Percentiles rank a stretch among this genome's conserved stretches.
Conservation (phyloP, 352 stramenopile species). For the Thraustochytrium sp. region DNA sequence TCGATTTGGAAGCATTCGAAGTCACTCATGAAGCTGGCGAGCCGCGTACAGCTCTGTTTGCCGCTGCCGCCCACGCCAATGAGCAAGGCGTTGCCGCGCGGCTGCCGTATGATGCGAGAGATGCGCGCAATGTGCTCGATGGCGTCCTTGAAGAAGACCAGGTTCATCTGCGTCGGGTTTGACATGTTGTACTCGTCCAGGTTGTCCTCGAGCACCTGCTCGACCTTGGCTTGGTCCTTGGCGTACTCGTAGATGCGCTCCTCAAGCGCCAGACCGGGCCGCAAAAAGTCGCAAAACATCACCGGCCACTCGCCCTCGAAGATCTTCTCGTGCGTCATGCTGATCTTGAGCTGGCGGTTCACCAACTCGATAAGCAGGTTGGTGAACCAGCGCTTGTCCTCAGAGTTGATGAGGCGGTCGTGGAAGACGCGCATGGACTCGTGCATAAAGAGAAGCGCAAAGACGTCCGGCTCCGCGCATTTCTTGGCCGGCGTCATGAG, state of each 20-base stretch:
- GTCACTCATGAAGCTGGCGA: slow-evolving; percentile 81
- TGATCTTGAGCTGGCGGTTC: slow-evolving; percentile 45
- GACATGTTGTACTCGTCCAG: slow-evolving; percentile 89
- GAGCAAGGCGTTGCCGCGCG: slow-evolving; percentile 87
- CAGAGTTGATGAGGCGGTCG: slow-evolving; percentile 76
- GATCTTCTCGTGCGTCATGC: slow-evolving; percentile 67
- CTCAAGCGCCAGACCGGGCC: slow-evolving; percentile 66
- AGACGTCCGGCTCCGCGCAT: slow-evolving; percentile 69
- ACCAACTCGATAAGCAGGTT: slow-evolving; percentile 74
- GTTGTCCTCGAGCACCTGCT: slow-evolving; percentile 77
- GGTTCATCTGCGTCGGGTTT: slow-evolving; percentile 87
- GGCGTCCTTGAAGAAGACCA: slow-evolving; percentile 90
- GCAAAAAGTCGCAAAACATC: slow-evolving; percentile 85
- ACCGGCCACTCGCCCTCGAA: slow-evolving; percentile 78
- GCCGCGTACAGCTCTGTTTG: slow-evolving; percentile 82
- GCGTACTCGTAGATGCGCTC: slow-evolving; percentile 47
- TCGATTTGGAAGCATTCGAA: slow-evolving; percentile 83
- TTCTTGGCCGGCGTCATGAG: slow-evolving; percentile 80
- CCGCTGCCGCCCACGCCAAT: slow-evolving; percentile 86
- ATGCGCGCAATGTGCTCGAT: slow-evolving; percentile 79
- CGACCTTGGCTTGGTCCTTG: slow-evolving; percentile 47
- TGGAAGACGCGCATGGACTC: slow-evolving; percentile 84
- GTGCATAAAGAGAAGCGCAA: slow-evolving; percentile 83
- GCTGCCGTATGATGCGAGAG: slow-evolving; percentile 79
- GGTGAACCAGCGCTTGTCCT: slow-evolving; percentile 82